Base-by-base conservation (phyloP, 495 filamentous ascomycete genomes). In the Oidiodendron maius region DNA sequence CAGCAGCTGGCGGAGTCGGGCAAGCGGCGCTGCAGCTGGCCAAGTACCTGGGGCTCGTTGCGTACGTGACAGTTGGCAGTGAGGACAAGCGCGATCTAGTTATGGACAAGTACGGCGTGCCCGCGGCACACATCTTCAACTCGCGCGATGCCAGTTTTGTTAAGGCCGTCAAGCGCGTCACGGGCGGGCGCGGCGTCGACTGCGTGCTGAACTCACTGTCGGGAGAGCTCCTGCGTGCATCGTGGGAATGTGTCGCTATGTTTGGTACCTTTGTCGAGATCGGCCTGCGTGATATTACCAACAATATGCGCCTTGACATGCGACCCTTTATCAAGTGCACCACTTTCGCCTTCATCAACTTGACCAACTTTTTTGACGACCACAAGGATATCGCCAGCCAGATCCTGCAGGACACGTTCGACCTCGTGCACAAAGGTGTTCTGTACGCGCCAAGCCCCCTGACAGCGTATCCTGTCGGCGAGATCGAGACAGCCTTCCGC, bases 121-220 rank as follows among this genome's bases (percentile, higher is more conserved):
- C 71, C 0, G 67, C 70, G 11, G 63, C 74, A 16, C 77, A 68
- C 44, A 77, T 86, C 37, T 77, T 83, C 60, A 34, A 34, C 56
- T 69, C 28, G 13, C 21, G 48, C 4, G 50, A 39, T 62, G 59
- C 47, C 47, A 56, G 11, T 60, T 75, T 85, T 45, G 71, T 63
- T 1, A 52, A 65, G 2, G 70, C 61, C 3, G 58, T 86, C 34
- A 64, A 62, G 25, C 56, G 59, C 17, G 66, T 65, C 0, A 86
- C 82, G 0, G 50, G 60, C 4, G 69, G 67, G 4, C 47, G 65
- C 2, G 83, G 84, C 1, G 77, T 86, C 0, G 82, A 86, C 53
- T 70, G 86, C 0, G 63, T 86, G 3, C 53, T 87, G 9, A 86
- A 84, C 57, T 81, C 76, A 1, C 58, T 85, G 6, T 55, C 61